A percentile compares a stretch with the other conserved stretches of the same genome.
These are phyloP conservation scores for Colletotrichum orchidophilum DNA, from an alignment of 2,329 filamentous ascomycete genomes.

Conservation along the genomic window DNA sequence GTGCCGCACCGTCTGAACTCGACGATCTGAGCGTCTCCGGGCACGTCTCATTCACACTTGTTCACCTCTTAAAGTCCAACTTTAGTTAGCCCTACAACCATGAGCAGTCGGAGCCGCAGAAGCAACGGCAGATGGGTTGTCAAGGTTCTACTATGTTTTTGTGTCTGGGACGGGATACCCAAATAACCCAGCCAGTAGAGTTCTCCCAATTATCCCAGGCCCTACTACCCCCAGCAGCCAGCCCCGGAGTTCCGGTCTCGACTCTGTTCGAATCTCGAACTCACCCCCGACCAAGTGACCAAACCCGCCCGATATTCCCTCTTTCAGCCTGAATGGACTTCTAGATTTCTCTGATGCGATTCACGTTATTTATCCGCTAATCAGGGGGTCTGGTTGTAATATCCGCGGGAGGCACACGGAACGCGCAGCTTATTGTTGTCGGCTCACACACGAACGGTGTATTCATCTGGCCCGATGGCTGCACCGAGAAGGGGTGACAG, in stretches of 20 bases:
- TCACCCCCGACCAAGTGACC: conserved; percentile 6
- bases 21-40: conserved; percentile 1
- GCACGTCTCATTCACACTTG: background rate
- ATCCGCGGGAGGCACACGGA: background rate
- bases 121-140: background rate
- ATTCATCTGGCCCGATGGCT: background rate
- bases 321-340: conserved; percentile 8
- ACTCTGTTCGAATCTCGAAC: background rate
- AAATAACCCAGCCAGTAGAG: background rate
- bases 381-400: background rate
- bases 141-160: no score
- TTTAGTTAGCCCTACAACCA: background rate
- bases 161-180: background rate
- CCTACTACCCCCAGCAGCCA: background rate
- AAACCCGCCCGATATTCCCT: conserved; percentile 13
- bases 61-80: background rate
- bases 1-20: background rate
- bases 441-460: background rate
- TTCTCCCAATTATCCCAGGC: background rate
- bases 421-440: background rate
- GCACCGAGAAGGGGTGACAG: background rate
- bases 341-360: background rate
- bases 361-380: background rate
- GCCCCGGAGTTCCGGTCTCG: conserved; percentile 15
- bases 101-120: background rate